phyloP scores from a whole-genome alignment of 1,284 basidiomycete species.

The Malassezia yamatoensis region DNA sequence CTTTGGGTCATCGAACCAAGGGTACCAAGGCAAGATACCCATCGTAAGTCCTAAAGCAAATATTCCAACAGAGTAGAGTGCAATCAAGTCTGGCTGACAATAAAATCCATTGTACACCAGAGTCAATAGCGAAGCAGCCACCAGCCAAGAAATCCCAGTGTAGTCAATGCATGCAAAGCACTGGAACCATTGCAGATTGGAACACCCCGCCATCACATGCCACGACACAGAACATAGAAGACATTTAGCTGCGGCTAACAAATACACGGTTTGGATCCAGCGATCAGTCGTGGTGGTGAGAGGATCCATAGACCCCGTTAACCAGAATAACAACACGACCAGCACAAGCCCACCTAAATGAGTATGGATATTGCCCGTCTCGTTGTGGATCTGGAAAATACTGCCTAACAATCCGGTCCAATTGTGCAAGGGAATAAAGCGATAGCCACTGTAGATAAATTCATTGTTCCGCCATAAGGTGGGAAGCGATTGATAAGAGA shows the following conservation, averaged over 20 bases:
- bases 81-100: slow-evolving; percentile 43
- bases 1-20: slow-evolving; percentile 42
- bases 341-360: slow-evolving; percentile 39
- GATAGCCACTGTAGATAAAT: slow-evolving; percentile 42
- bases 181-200: slow-evolving; percentile 39
- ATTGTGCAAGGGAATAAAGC: slow-evolving; percentile 41
- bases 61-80: slow-evolving; percentile 37
- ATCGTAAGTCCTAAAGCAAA: slow-evolving; percentile 34
- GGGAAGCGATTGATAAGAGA: slow-evolving; percentile 37
- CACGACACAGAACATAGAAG: slow-evolving; percentile 38
- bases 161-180: slow-evolving; percentile 46
- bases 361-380: slow-evolving; percentile 46
- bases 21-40: slow-evolving; percentile 41
- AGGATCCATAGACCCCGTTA: slow-evolving; percentile 32
- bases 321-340: slow-evolving; percentile 41
- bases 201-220: slow-evolving; percentile 47
- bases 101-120: slow-evolving; percentile 47
- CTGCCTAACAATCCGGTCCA: slow-evolving; percentile 33
- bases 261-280: slow-evolving; percentile 41
- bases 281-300: slow-evolving; percentile 43
- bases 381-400: slow-evolving; percentile 46
- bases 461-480: slow-evolving; percentile 45
- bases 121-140: slow-evolving; percentile 43
- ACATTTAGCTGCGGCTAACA: slow-evolving; percentile 45
- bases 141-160: slow-evolving; percentile 45